Base-by-base conservation (phyloP, 163 green algal species). In the Chloroidium sp. region DNA sequence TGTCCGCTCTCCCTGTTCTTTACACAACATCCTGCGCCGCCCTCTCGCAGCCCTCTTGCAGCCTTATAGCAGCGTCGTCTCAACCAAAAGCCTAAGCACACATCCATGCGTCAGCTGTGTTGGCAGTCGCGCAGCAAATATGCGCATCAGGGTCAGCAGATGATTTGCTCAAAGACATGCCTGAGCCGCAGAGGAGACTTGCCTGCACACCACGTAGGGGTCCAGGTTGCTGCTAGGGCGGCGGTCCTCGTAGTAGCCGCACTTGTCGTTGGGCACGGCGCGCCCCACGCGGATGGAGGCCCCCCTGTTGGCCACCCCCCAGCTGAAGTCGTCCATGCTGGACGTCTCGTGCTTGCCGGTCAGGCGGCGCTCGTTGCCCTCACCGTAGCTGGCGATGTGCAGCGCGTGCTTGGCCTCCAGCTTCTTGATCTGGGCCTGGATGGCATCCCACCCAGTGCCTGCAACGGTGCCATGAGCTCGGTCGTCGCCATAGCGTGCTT, bases 331-430 rank as follows among this genome's bases (percentile, higher is more conserved):
- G 81, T 97, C 85, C 82, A 99, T 98, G 86, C 84, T 92, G 80
- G 87, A 93, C 0, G 96, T 99, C 94, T 97, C 93, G 85, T 96
- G 91, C 87, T 93, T 93, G 84, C 93, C 86, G 2, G 96, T 99
- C 81, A 99, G 92, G 79, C 96, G 94, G 83, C 96, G 91, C 92
- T 99, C 96, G 82, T 99, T 99, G 86, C 96, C 96, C 88, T 98
- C 92, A 77, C 95, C 95, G 84, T 99, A 99, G 57, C 89, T 90
- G 1, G 93, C 93, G 82, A 99, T 99, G 94, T 99, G 96, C 67
- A 96, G 88, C 3, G 94, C 92, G 85, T 99, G 96, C 77, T 91
- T 88, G 86, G 95, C 94, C 87, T 94, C 94, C 81, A 99, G 92
- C 92, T 98, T 99, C 62, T 90, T 85, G 81, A 97, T 96, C 83